Percentiles rank a stretch among this genome's conserved stretches.
Evolutionary conservation across 208 protist genomes (phyloP).

Genomic region (Angomonas deanei): DNA sequence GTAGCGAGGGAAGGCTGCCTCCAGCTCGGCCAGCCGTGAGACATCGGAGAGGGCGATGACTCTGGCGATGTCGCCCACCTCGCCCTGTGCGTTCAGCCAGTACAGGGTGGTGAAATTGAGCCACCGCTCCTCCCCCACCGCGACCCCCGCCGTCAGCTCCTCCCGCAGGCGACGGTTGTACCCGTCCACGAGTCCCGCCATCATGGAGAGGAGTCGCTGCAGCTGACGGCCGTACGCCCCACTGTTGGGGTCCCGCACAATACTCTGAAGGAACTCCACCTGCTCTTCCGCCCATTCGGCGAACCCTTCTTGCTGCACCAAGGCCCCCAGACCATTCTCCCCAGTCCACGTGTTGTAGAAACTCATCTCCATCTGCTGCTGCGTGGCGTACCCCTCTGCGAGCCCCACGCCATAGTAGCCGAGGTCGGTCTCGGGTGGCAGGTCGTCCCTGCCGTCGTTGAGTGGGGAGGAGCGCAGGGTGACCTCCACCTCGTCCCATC

Average conservation of each 20-base stretch:
- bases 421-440: too few species aligned
- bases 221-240: conserved; percentile 15
- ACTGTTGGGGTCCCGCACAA: not conserved
- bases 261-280: not conserved
- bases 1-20: conserved; percentile 9
- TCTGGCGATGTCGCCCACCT: conserved; percentile 27
- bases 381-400: not conserved
- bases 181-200: conserved; percentile 28
- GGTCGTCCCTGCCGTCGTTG: too few species aligned
- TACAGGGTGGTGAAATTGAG: conserved; percentile 18
- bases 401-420: not conserved
- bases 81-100: conserved; percentile 26
- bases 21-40: conserved; percentile 3
- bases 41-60: not conserved
- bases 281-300: not conserved
- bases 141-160: not conserved
- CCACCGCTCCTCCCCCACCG: not conserved
- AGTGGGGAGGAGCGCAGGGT: too few species aligned
- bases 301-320: not conserved
- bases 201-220: conserved; percentile 8
- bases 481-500: not conserved
- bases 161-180: conserved; percentile 15
- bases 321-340: not conserved
- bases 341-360: not conserved
- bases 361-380: not conserved